Evolutionary conservation across 192 early-diverging fungal genomes (phyloP), one percentile per base, ranked within the genome.

Genomic region (Coemansia sp.): DNA sequence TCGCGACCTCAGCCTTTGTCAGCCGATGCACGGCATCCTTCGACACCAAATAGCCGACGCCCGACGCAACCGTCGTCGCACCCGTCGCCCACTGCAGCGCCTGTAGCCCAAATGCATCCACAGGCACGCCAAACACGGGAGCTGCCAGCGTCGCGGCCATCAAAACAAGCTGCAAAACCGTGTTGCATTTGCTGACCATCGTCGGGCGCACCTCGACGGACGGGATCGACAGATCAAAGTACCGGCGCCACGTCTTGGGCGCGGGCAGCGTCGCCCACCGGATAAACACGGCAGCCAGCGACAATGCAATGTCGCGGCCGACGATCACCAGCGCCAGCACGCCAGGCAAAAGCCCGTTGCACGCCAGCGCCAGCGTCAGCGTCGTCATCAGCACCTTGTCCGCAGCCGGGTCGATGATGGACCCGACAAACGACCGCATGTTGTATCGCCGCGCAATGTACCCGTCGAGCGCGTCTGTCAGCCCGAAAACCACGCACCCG

Each of bases 301-400:
- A 81, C 5, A 98, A 67, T 6, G 87, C 89, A 30, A 88, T 77
- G 60, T 98, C 96, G 3, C 96, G 81, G 3, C 87, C 91, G 10
- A 98, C 69, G 58, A 98, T 98, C 1, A 97, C 58, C 6, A 65
- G 74, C 1, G 91, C 93, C 44, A 98, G 78, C 1, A 85, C 75
- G 7, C 85, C 59, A 8, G 95, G 93, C 40, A 98, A 59, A 44
- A 93, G 62, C 12, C 81, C 83, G 14, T 85, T 81, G 65, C 84
- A 85, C 6, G 83, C 84, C 32, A 97, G 69, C 12, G 90, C 86
- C 14, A 96, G 71, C 12, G 91, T 92, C 57, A 98, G 58, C 16
- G 89, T 85, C 0, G 95, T 95, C 93, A 96, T 95, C 16, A 96
- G 66, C 4, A 88, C 82, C 68, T 96, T 98, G 75, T 98, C 96